Evolutionary conservation across 805 yeast species (phyloP).

Genomic region (Cyberlindnera maclurae): DNA sequence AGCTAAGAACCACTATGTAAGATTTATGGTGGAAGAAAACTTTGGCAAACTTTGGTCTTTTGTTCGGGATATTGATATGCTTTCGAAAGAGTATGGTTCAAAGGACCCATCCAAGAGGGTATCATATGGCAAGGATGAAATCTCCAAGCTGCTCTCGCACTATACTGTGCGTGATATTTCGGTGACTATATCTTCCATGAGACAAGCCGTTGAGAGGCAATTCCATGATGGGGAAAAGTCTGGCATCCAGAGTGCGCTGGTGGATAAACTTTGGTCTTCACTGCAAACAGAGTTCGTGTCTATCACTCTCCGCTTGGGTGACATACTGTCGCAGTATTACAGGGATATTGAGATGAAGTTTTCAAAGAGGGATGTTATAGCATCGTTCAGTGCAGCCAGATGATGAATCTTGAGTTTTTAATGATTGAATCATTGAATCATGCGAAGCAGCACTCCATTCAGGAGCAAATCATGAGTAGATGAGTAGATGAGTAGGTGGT

Average conservation of each 20-base stretch:
- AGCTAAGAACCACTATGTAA: conserved; percentile 37
- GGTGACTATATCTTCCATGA: conserved; percentile 46
- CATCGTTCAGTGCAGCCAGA: conserved; percentile 38
- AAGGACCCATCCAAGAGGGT: conserved; percentile 42
- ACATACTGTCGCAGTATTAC: conserved; percentile 45
- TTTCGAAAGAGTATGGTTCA: conserved; percentile 29
- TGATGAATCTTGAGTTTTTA: neutral
- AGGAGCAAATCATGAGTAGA: too few species aligned
- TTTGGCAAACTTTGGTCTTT: conserved; percentile 66
- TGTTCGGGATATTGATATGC: conserved; percentile 53
- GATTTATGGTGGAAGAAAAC: conserved; percentile 40
- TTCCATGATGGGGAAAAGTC: conserved; percentile 28
- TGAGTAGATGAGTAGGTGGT: too few species aligned
- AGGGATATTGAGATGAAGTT: conserved; percentile 45
- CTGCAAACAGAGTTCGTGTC: conserved; percentile 57
- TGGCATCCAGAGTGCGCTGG: conserved; percentile 44
- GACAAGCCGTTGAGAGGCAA: conserved; percentile 50
- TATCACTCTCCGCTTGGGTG: conserved; percentile 46
- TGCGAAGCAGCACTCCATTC: too few species aligned
- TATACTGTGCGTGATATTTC: conserved; percentile 56
- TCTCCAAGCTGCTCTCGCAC: conserved; percentile 48
- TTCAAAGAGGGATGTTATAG: conserved; percentile 48
- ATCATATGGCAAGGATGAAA: conserved; percentile 52
- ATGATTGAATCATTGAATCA: neutral
- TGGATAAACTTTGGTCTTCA: conserved; percentile 62